These are phyloP conservation scores for Rhodotorula sp. DNA, from an alignment of 1,284 basidiomycete genomes.

Conservation along the genomic window DNA sequence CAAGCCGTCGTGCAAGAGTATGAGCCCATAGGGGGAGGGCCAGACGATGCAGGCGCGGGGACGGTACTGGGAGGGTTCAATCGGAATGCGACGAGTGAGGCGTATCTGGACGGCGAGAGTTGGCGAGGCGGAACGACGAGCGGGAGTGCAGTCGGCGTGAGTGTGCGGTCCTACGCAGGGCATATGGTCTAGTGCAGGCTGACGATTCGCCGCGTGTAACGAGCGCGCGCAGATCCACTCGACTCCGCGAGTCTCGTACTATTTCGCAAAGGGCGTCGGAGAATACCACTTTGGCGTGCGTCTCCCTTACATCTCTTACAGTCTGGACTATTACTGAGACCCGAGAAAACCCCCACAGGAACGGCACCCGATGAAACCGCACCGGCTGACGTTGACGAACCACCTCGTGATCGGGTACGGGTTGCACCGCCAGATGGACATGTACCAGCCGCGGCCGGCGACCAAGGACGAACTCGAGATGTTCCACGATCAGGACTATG, in stretches of 20 bases:
- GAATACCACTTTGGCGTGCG: constrained; percentile 91
- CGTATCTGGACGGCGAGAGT: constrained; percentile 13
- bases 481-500: constrained; percentile 91
- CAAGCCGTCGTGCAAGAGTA: not conserved
- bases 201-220: not conserved
- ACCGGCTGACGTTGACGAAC: constrained; percentile 90
- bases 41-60: not conserved
- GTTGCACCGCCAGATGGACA: constrained; percentile 91
- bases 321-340: no score
- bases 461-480: constrained; percentile 83
- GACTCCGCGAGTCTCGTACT: constrained; percentile 72
- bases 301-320: constrained; percentile 17
- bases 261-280: constrained; percentile 90
- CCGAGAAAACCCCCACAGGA: constrained; percentile 58
- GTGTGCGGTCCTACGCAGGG: not conserved
- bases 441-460: constrained; percentile 84
- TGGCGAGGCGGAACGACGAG: constrained; percentile 26
- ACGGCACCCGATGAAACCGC: constrained; percentile 98
- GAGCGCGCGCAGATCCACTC: constrained; percentile 33
- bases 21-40: not conserved
- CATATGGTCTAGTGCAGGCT: not conserved
- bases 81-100: not conserved
- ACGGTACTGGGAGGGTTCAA: not conserved
- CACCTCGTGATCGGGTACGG: constrained; percentile 95
- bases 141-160: constrained; percentile 27